A percentile compares a stretch with the other conserved stretches of the same genome.
These are phyloP conservation scores for Apocynum venetum DNA, from an alignment of 257 asterid genomes.

Conservation along the genomic window DNA sequence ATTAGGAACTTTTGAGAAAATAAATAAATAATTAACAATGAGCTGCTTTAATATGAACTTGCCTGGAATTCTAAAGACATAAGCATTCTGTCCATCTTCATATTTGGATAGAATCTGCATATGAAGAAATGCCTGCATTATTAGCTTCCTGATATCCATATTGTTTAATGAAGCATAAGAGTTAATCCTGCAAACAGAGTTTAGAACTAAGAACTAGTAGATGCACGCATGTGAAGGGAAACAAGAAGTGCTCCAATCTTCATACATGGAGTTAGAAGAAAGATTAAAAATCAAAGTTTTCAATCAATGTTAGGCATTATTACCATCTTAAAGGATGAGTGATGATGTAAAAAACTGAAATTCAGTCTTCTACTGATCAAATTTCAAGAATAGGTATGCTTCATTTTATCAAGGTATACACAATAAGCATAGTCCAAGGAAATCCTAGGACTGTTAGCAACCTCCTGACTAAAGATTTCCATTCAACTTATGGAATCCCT, in stretches of 20 bases:
- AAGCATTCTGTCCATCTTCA: constrained; percentile 6
- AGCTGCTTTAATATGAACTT: background rate
- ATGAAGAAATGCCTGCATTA: background rate
- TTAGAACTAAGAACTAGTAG: background rate
- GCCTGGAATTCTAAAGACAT: constrained; percentile 14
- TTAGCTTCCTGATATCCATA: background rate
- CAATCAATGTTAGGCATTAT: background rate
- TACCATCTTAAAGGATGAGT: background rate
- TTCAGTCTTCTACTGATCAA: background rate
- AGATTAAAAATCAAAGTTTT: no score
- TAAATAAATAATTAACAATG: background rate
- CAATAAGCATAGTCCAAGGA: background rate
- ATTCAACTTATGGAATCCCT: no score
- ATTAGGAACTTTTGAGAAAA: background rate
- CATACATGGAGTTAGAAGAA: background rate
- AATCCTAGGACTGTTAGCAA: background rate
- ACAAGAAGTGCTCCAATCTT: background rate
- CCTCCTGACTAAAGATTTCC: background rate
- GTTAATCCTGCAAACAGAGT: background rate
- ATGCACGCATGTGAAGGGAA: background rate
- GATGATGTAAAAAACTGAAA: background rate
- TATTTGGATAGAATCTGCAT: constrained; percentile 18
- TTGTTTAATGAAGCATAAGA: background rate
- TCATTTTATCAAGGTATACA: background rate
- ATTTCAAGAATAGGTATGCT: background rate